These are phyloP conservation scores for Hericium erinaceus DNA, from an alignment of 768 basidiomycete species.

Conservation along the genomic window DNA sequence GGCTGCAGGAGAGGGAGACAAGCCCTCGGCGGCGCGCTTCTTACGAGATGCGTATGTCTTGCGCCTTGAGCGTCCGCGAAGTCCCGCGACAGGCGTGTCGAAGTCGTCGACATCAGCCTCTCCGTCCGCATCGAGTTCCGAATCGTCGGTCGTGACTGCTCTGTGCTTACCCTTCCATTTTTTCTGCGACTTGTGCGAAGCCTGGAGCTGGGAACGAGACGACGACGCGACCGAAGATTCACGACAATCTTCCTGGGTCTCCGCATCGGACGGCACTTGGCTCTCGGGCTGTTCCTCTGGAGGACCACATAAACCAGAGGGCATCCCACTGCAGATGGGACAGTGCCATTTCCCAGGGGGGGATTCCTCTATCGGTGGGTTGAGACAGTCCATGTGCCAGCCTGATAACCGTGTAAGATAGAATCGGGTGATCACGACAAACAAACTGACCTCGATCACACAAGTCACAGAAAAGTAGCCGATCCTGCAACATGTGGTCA, in stretches of 20 bases:
- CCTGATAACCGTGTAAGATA: constrained; percentile 25
- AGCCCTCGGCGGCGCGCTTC: constrained; percentile 2
- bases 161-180: constrained; percentile 21
- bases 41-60: not conserved
- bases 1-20: not conserved
- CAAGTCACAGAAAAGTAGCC: constrained; percentile 84
- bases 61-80: constrained; percentile 6
- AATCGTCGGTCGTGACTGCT: constrained; percentile 18
- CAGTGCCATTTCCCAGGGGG: constrained; percentile 79
- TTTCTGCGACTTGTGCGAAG: constrained; percentile 9
- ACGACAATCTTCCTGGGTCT: constrained; percentile 3
- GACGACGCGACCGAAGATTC: constrained; percentile 38
- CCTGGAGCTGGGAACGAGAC: constrained; percentile 18
- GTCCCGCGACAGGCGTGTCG: constrained; percentile 9
- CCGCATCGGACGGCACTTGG: not conserved
- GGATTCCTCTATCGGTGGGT: constrained; percentile 57
- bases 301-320: constrained; percentile 11
- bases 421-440: not conserved
- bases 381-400: constrained; percentile 78
- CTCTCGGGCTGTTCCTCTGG: not conserved
- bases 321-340: constrained; percentile 37
- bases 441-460: constrained; percentile 56
- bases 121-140: constrained; percentile 8
- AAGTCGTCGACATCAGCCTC: constrained; percentile 19
- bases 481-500: constrained; percentile 37